phyloP scores from a whole-genome alignment of 768 basidiomycete species.

The Pholiota conissans region DNA sequence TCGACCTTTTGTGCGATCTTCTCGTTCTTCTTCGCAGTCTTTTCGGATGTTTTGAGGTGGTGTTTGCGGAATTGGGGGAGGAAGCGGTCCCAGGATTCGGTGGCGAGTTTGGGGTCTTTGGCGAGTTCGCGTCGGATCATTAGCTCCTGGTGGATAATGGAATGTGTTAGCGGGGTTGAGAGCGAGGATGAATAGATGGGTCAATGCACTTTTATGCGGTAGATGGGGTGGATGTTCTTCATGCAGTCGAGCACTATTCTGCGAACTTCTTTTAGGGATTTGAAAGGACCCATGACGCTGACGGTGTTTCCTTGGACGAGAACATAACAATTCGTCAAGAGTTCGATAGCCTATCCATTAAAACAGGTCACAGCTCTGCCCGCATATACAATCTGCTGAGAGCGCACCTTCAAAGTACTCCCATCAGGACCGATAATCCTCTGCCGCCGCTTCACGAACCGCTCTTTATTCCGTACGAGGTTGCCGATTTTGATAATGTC shows the following conservation, averaged over 20 bases:
- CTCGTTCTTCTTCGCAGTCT: slow-evolving; percentile 90
- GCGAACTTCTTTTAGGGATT: slow-evolving; percentile 93
- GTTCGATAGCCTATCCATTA: slow-evolving; percentile 80
- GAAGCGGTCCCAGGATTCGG: slow-evolving; percentile 96
- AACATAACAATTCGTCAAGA: slow-evolving; percentile 95
- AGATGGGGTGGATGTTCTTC: slow-evolving; percentile 99
- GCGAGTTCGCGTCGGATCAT: slow-evolving; percentile 98
- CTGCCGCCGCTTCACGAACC: slow-evolving; percentile 95
- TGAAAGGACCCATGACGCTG: slow-evolving; percentile 96
- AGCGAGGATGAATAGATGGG: neutral
- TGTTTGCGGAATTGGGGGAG: slow-evolving; percentile 93
- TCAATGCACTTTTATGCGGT: slow-evolving; percentile 84
- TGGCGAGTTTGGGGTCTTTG: slow-evolving; percentile 94
- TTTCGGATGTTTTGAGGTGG: slow-evolving; percentile 92
- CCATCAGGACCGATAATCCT: slow-evolving; percentile 97
- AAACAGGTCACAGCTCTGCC: neutral
- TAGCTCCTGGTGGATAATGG: slow-evolving; percentile 63
- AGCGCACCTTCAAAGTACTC: slow-evolving; percentile 88
- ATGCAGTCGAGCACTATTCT: slow-evolving; percentile 98
- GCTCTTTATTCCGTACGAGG: slow-evolving; percentile 91
- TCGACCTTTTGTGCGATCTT: slow-evolving; percentile 57
- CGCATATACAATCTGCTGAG: neutral
- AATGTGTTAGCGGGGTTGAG: slow-evolving; percentile 8
- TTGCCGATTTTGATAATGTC: slow-evolving; percentile 99
- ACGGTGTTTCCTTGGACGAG: slow-evolving; percentile 98